phyloP scores from a whole-genome alignment of 2,329 filamentous ascomycete genomes.

The Penicillium capsulatum region DNA sequence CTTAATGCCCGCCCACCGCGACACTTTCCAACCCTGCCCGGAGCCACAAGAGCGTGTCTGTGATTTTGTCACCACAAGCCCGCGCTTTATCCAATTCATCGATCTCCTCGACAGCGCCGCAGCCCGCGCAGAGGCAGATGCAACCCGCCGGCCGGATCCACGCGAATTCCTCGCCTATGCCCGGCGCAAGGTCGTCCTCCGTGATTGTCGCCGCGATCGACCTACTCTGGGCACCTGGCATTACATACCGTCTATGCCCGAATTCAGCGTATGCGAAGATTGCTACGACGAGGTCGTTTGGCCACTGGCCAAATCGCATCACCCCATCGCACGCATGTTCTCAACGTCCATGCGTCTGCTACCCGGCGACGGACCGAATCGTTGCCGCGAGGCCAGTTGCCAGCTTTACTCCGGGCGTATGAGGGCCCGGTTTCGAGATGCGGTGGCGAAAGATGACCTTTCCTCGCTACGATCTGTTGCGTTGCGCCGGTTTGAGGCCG shows the following conservation, averaged over 20 bases:
- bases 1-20: constrained; percentile 67
- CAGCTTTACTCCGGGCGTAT: constrained; percentile 79
- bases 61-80: constrained; percentile 61
- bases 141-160: constrained; percentile 48
- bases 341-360: constrained; percentile 57
- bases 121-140: constrained; percentile 32
- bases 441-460: constrained; percentile 64
- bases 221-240: constrained; percentile 68
- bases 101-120: constrained; percentile 55
- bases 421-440: constrained; percentile 66
- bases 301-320: constrained; percentile 56
- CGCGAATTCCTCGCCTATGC: constrained; percentile 62
- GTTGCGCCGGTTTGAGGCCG: constrained; percentile 54
- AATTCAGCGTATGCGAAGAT: constrained; percentile 80
- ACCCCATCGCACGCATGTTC: constrained; percentile 61
- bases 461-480: constrained; percentile 61
- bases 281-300: constrained; percentile 79
- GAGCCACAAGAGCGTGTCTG: constrained; percentile 56
- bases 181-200: constrained; percentile 53
- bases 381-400: constrained; percentile 52
- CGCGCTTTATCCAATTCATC: constrained; percentile 55
- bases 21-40: constrained; percentile 56
- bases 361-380: constrained; percentile 45
- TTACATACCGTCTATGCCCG: constrained; percentile 67
- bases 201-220: constrained; percentile 64